Evolutionary conservation across 495 filamentous ascomycete species (phyloP).

Genomic region (Penicillium ucsense): DNA sequence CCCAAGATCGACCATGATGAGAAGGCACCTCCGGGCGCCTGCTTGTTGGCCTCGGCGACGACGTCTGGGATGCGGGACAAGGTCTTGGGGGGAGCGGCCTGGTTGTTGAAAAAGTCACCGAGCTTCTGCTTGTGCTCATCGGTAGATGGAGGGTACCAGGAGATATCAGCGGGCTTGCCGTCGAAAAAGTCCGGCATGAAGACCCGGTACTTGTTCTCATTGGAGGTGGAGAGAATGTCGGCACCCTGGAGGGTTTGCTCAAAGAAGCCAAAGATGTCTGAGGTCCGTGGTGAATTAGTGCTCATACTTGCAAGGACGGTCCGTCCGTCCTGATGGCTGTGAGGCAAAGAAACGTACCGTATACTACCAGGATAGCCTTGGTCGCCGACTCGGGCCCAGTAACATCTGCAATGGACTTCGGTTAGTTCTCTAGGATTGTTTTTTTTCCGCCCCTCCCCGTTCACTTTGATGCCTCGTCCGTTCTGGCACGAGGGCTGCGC

Average conservation of each 20-base stretch:
- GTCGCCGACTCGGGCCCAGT: slow-evolving; percentile 42
- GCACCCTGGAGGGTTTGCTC: slow-evolving; percentile 48
- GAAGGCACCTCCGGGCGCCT: slow-evolving; percentile 35
- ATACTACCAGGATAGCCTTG: slow-evolving; percentile 45
- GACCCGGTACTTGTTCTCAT: slow-evolving; percentile 42
- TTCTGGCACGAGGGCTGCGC: too few relatives aligned
- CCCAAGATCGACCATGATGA: slow-evolving; percentile 81
- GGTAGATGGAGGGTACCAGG: slow-evolving; percentile 66
- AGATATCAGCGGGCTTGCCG: slow-evolving; percentile 35
- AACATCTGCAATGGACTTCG: slow-evolving; percentile 25
- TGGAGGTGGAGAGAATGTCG: slow-evolving; percentile 43
- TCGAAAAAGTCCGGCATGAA: slow-evolving; percentile 52
- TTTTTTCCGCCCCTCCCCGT: too few relatives aligned
- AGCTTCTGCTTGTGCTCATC: slow-evolving; percentile 71
- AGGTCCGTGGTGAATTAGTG: not conserved
- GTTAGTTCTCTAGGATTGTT: too few relatives aligned
- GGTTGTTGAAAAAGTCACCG: slow-evolving; percentile 64
- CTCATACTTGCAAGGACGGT: too few relatives aligned
- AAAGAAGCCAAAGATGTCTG: slow-evolving; percentile 49
- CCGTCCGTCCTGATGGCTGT: not conserved
- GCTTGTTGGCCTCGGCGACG: slow-evolving; percentile 45
- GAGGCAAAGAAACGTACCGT: slow-evolving; percentile 24
- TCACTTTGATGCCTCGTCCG: too few relatives aligned
- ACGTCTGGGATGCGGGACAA: slow-evolving; percentile 54
- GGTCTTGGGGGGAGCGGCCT: slow-evolving; percentile 53